A percentile compares a stretch with the other conserved stretches of the same genome.
These are phyloP conservation scores for Isoetes taiwanensis DNA, from an alignment of 75 land plant genomes.

Conservation along the genomic window DNA sequence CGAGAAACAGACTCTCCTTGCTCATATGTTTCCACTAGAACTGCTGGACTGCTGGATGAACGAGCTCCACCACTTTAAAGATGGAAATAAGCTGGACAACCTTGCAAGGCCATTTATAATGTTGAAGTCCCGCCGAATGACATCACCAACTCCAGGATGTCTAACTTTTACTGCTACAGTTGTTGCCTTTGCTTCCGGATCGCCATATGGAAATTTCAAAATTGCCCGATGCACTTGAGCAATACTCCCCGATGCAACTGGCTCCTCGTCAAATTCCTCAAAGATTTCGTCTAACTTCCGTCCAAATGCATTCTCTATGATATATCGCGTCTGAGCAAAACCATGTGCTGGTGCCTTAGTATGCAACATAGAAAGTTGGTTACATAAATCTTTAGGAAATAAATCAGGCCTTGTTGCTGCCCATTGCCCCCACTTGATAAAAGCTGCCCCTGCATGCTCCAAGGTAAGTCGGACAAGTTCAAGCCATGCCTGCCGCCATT, in stretches of 20 bases:
- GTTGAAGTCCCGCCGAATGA: slow-evolving; percentile 58
- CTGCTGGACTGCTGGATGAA: too few species aligned
- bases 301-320: slow-evolving; percentile 63
- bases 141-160: slow-evolving; percentile 76
- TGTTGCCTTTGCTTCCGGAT: slow-evolving; percentile 36
- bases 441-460: slow-evolving; percentile 81
- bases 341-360: slow-evolving; percentile 68
- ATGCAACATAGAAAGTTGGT: slow-evolving; percentile 51
- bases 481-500: slow-evolving; percentile 48
- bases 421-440: slow-evolving; percentile 95
- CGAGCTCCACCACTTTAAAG: slow-evolving; percentile 41
- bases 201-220: slow-evolving; percentile 31
- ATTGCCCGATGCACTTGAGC: slow-evolving; percentile 73
- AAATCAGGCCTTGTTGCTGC: slow-evolving; percentile 83
- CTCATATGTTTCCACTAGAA: slow-evolving; percentile 76
- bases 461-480: slow-evolving; percentile 41
- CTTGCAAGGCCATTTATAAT: slow-evolving; percentile 60
- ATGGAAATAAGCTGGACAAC: slow-evolving; percentile 38
- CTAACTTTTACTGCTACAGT: slow-evolving; percentile 75
- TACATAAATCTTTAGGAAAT: slow-evolving; percentile 61
- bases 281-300: slow-evolving; percentile 56
- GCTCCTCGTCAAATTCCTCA: slow-evolving; percentile 69
- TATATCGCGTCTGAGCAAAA: slow-evolving; percentile 31
- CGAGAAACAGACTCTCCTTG: slow-evolving; percentile 58
- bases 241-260: slow-evolving; percentile 84